Evolutionary conservation across 2,329 filamentous ascomycete genomes (phyloP).

Genomic region (Phyllosticta ampelicida): DNA sequence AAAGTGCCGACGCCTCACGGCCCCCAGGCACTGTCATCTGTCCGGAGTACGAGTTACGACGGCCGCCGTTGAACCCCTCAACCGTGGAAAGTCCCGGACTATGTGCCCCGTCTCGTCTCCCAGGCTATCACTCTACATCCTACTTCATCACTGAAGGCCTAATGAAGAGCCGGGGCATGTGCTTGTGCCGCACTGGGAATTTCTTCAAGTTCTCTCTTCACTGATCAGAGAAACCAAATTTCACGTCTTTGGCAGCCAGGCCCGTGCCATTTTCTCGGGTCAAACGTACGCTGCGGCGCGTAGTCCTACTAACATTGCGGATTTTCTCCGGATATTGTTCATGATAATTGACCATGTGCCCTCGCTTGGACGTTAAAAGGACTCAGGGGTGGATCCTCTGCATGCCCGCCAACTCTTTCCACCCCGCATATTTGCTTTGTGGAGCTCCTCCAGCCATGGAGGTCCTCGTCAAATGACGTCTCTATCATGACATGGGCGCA

Average conservation of each 20-base stretch:
- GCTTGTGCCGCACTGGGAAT: background rate
- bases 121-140: background rate
- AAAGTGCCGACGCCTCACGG: background rate
- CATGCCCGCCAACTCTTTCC: background rate
- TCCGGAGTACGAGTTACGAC: background rate
- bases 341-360: background rate
- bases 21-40: background rate
- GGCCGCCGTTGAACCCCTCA: background rate
- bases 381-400: background rate
- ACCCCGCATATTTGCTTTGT: background rate
- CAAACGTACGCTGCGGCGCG: background rate
- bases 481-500: background rate
- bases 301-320: background rate
- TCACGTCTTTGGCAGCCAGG: background rate
- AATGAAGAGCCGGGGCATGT: background rate
- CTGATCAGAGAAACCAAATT: background rate
- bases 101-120: background rate
- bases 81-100: background rate
- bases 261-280: background rate
- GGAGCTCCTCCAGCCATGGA: background rate
- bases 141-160: background rate
- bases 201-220: background rate
- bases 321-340: background rate
- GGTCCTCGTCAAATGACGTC: background rate
- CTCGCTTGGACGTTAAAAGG: background rate